Conservation (phyloP, 805 yeast species). For the Starmerella lactis-condensi region DNA sequence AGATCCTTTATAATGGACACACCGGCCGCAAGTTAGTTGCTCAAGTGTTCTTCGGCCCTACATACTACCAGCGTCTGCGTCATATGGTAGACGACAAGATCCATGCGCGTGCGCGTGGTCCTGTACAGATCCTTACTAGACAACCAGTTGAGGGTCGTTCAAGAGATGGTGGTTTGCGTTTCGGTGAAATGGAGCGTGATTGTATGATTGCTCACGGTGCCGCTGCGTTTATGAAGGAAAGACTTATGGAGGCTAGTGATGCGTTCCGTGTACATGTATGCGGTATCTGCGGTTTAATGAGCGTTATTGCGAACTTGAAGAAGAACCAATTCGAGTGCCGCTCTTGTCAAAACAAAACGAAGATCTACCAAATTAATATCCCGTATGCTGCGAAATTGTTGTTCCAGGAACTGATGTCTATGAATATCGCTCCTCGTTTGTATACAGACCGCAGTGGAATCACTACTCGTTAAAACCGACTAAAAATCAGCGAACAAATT, state of each 20-base stretch:
- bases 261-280: slow-evolving; percentile 96
- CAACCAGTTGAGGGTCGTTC: slow-evolving; percentile 99
- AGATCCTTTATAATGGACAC: slow-evolving; percentile 96
- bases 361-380: slow-evolving; percentile 89
- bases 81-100: slow-evolving; percentile 99
- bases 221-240: slow-evolving; percentile 91
- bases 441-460: slow-evolving; percentile 78
- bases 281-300: slow-evolving; percentile 96
- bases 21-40: slow-evolving; percentile 97
- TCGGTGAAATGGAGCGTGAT: slow-evolving; percentile 99
- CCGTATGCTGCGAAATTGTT: slow-evolving; percentile 96
- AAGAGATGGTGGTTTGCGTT: slow-evolving; percentile 96
- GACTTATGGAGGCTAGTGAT: slow-evolving; percentile 97
- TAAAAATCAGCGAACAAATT: neutral
- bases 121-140: slow-evolving; percentile 91
- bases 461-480: slow-evolving; percentile 17
- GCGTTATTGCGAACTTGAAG: slow-evolving; percentile 90
- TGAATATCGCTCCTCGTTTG: slow-evolving; percentile 94
- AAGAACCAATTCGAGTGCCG: slow-evolving; percentile 97
- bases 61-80: slow-evolving; percentile 93
- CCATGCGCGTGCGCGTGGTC: slow-evolving; percentile 98
- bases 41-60: slow-evolving; percentile 98
- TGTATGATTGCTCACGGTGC: slow-evolving; percentile 99
- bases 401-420: slow-evolving; percentile 98
- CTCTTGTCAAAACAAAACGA: slow-evolving; percentile 95